Evolutionary conservation across 1,284 basidiomycete genomes (phyloP), one percentile per base, ranked within the genome.

Genomic region (Bondarzewia mesenterica): DNA sequence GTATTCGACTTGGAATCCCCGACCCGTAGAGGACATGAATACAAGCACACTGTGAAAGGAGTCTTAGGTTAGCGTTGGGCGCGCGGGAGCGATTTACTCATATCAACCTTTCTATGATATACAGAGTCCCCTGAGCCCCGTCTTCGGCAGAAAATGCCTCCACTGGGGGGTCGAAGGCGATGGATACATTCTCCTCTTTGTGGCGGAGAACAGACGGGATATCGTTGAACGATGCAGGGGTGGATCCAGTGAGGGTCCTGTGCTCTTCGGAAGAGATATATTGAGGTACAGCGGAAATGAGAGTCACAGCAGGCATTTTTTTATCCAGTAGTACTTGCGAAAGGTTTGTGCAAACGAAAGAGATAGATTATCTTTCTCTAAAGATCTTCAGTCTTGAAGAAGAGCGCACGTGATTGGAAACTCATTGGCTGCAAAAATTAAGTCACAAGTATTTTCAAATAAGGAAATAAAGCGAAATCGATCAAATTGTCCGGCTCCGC

Each of bases 191-290:
- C 6, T 81, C 75, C 59, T 91, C 77, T 56, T 77, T 74, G 68
- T 87, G 82, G 52, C 80, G 75, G 46, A 93, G 70, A 48, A 93
- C 72, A 0, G 92, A 82, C 0, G 85, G 89, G 49, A 94, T 91
- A 58, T 85, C 82, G 50, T 67, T 71, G 66, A 95, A 94, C 1
- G 85, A 88, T 0, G 74, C 61, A 1, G 93, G 93, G 0, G 93
- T 95, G 1, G 85, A 81, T 10, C 76, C 77, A 7, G 85, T 75
- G 29, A 90, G 63, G 8, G 66, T 61, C 27, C 66, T 67, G 65
- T 91, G 85, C 56, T 90, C 82, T 44, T 89, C 87, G 7, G 71
- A 73, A 2, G 85, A 77, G 42, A 85, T 74, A 51, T 74, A 84
- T 1, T 61, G 57, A 0, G 87, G 87, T 0, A 83, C 51, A 7